Conservation (phyloP, 352 stramenopile genomes). For the Globisporangium spiculum region DNA sequence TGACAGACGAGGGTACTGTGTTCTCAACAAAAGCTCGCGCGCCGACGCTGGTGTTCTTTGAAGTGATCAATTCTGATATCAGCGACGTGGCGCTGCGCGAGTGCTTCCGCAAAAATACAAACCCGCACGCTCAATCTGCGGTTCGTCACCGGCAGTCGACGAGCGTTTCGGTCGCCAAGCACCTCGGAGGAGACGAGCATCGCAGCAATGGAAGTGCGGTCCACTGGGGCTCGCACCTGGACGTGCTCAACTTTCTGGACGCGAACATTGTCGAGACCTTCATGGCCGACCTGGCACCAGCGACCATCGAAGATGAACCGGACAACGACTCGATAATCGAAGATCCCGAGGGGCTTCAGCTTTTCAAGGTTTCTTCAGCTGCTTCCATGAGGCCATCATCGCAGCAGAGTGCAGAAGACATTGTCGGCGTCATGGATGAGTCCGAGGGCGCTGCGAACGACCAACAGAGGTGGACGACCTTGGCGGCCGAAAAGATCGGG, state of each 20-base stretch:
- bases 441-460: background rate
- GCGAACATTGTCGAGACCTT: conserved; percentile 45
- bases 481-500: conserved; percentile 4
- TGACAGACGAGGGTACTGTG: conserved; percentile 59
- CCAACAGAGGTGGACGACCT: conserved; percentile 14
- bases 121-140: conserved; percentile 8
- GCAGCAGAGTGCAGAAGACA: conserved; percentile 28
- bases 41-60: conserved; percentile 65
- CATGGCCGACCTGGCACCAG: conserved; percentile 29
- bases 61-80: conserved; percentile 39
- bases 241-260: conserved; percentile 58
- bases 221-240: conserved; percentile 24
- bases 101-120: conserved; percentile 20
- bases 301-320: conserved; percentile 17
- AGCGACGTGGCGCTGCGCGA: conserved; percentile 22
- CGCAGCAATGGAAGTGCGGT: conserved; percentile 4
- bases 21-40: conserved; percentile 71
- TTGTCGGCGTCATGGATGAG: conserved; percentile 16
- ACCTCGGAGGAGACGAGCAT: background rate
- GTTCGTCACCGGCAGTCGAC: background rate
- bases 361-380: background rate
- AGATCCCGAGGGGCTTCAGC: conserved; percentile 31
- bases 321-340: conserved; percentile 28
- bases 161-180: background rate
- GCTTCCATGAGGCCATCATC: conserved; percentile 16